These are phyloP conservation scores for Entomortierella parvispora DNA, from an alignment of 192 early-diverging fungal genomes.

Conservation along the genomic window DNA sequence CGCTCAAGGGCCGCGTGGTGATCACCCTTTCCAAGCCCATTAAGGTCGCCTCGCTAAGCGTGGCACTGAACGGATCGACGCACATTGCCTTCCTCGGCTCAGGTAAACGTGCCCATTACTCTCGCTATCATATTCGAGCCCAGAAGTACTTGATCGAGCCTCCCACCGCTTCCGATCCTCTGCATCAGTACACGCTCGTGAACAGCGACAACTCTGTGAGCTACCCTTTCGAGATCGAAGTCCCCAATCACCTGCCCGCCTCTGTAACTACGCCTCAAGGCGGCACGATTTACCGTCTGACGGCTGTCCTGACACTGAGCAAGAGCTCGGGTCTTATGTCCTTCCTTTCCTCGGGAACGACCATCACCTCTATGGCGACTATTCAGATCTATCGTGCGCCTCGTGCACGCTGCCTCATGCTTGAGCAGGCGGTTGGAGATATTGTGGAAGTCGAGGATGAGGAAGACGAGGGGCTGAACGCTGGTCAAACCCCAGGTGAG, in stretches of 20 bases:
- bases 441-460: not conserved
- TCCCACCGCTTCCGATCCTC: constrained; percentile 7
- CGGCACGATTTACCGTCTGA: constrained; percentile 48
- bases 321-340: constrained; percentile 43
- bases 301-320: constrained; percentile 33
- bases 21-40: constrained; percentile 35
- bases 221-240: constrained; percentile 32
- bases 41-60: constrained; percentile 29
- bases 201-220: constrained; percentile 6
- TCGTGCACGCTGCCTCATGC: constrained; percentile 12
- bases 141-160: constrained; percentile 43
- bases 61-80: constrained; percentile 38
- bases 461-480: not conserved
- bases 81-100: constrained; percentile 48
- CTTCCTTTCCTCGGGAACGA: constrained; percentile 29
- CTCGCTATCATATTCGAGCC: constrained; percentile 39
- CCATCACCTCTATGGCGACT: constrained; percentile 13
- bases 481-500: not conserved
- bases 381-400: constrained; percentile 40
- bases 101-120: constrained; percentile 45
- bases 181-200: constrained; percentile 29
- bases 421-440: not conserved
- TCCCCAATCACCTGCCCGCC: constrained; percentile 36
- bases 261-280: constrained; percentile 46
- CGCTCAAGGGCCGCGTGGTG: constrained; percentile 18